These are phyloP conservation scores for Bolboschoenus planiculmis DNA, from an alignment of 176 grass and related monocot genomes.

Conservation along the genomic window DNA sequence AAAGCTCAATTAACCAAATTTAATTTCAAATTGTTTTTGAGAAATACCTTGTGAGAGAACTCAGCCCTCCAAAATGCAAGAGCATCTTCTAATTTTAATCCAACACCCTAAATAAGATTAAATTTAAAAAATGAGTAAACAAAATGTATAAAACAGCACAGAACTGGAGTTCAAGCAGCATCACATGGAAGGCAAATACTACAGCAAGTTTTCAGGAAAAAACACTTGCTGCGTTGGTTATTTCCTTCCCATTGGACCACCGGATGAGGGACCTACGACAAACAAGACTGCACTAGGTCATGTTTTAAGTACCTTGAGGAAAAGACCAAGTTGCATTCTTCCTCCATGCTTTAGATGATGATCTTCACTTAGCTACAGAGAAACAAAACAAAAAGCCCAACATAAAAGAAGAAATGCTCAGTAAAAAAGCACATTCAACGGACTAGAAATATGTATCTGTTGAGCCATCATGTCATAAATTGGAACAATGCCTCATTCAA, in stretches of 20 bases:
- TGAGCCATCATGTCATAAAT: not conserved
- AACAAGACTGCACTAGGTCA: not conserved
- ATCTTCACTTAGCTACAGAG: conserved; percentile 74
- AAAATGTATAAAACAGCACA: not conserved
- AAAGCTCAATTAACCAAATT: not conserved
- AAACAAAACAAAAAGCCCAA: conserved; percentile 20
- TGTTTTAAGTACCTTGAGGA: conserved; percentile 73
- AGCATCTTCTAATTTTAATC: conserved; percentile 93
- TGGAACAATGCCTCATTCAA: not conserved
- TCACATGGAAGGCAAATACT: not conserved
- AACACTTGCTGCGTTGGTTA: not conserved
- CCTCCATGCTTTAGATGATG: conserved; percentile 97
- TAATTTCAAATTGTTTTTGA: not conserved
- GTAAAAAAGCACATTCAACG: conserved; percentile 13
- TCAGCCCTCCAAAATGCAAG: conserved; percentile 90
- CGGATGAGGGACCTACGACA: not conserved
- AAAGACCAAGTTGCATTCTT: conserved; percentile 95
- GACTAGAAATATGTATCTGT: not conserved
- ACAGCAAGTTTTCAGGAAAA: not conserved
- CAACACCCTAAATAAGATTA: conserved; percentile 57
- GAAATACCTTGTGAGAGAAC: conserved; percentile 92
- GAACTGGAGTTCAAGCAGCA: too few relatives aligned
- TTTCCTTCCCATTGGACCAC: not conserved
- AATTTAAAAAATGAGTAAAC: not conserved
- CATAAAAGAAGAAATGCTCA: conserved; percentile 5